These are phyloP conservation scores for Amanita molliuscula DNA, from an alignment of 768 basidiomycete species.

Conservation along the genomic window DNA sequence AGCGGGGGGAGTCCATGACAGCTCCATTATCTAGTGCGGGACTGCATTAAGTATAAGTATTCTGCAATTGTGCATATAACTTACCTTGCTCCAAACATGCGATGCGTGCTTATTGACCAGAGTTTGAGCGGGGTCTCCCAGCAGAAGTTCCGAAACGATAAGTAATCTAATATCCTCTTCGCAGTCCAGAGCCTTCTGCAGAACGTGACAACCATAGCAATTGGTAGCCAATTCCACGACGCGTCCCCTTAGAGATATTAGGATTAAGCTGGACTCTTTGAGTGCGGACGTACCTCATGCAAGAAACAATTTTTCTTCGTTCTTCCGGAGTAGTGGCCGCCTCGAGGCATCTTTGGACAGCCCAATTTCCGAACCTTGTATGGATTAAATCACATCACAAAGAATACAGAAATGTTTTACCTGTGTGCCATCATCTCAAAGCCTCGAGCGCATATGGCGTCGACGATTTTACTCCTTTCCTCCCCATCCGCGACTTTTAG, in stretches of 20 bases:
- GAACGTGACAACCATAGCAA: slow-evolving; percentile 83
- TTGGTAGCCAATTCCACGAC: slow-evolving; percentile 84
- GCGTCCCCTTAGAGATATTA: slow-evolving; percentile 41
- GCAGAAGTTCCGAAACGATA: slow-evolving; percentile 77
- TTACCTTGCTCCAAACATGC: slow-evolving; percentile 86
- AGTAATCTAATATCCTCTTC: slow-evolving; percentile 78
- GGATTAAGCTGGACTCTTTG: neutral
- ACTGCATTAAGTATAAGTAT: slow-evolving; percentile 6
- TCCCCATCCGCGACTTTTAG: slow-evolving; percentile 75
- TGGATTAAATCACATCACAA: neutral
- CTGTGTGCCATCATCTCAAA: slow-evolving; percentile 92
- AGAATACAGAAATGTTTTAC: slow-evolving; percentile 21
- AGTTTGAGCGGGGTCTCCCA: slow-evolving; percentile 78
- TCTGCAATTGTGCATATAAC: neutral
- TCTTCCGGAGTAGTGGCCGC: slow-evolving; percentile 68
- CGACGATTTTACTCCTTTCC: slow-evolving; percentile 75
- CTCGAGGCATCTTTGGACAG: slow-evolving; percentile 80
- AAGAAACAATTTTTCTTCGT: slow-evolving; percentile 70
- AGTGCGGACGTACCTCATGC: slow-evolving; percentile 56
- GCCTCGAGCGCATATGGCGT: slow-evolving; percentile 75
- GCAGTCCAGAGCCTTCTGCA: slow-evolving; percentile 85
- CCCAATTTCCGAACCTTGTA: slow-evolving; percentile 83
- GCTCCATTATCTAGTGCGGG: slow-evolving; percentile 66
- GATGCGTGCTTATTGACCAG: slow-evolving; percentile 87
- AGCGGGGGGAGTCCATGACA: slow-evolving; percentile 79